Evolutionary conservation across 768 basidiomycete genomes (phyloP), one percentile per base, ranked within the genome.

Genomic region (Leccinum subgranulosum): DNA sequence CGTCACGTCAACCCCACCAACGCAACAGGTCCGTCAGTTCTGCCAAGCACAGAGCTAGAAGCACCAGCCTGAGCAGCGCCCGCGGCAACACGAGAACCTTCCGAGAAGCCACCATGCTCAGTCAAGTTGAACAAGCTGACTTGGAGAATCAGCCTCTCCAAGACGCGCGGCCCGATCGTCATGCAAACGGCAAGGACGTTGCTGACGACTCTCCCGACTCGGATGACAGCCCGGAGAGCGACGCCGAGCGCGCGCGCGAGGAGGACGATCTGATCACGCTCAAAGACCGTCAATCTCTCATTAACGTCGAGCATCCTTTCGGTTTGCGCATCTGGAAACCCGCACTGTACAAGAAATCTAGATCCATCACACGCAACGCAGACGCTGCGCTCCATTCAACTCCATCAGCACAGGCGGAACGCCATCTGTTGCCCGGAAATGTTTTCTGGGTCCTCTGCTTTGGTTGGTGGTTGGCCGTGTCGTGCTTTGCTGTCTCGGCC

Each of bases 311-410:
- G 69, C 97, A 99, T 73, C 97, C 97, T 14, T 99, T 99, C 73
- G 97, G 97, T 78, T 80, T 99, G 58, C 96, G 93, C 39, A 98
- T 99, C 70, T 99, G 97, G 97, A 99, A 99, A 73, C 97, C 97
- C 21, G 97, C 97, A 0, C 74, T 99, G 57, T 99, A 99, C 85
- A 94, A 95, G 75, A 99, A 99, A 71, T 90, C 91, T 31, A 88
- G 97, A 31, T 92, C 95, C 3, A 92, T 99, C 65, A 98, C 95
- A 50, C 92, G 96, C 51, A 85, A 94, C 75, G 97, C 97, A 36
- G 97, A 99, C 72, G 86, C 90, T 57, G 97, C 91, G 0, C 83
- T 99, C 4, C 97, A 99, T 70, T 84, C 90, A 12, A 81, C 92
- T 29, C 97, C 97, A 2, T 96, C 93, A 19, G 90, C 93, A 3